These are phyloP conservation scores for Bacidia gigantensis DNA, from an alignment of 495 filamentous ascomycete genomes.

Conservation along the genomic window DNA sequence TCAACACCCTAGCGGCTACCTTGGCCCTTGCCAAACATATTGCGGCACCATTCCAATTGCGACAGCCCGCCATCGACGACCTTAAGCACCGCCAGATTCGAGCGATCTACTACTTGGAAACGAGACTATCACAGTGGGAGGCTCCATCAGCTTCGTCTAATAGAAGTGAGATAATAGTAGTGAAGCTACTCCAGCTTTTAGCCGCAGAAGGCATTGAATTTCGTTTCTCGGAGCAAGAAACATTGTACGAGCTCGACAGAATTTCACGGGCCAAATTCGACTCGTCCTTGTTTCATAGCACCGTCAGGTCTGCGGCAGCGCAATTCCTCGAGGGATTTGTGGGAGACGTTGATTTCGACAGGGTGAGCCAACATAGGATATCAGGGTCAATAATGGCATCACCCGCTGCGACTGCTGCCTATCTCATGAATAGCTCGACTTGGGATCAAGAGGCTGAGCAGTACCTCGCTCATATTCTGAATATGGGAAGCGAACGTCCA, in stretches of 20 bases:
- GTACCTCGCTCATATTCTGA: slow-evolving; percentile 15
- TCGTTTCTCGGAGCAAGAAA: slow-evolving; percentile 19
- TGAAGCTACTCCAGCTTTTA: slow-evolving; percentile 18
- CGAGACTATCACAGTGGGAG: slow-evolving; percentile 20
- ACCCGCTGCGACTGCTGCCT: slow-evolving; percentile 35
- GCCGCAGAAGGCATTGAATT: slow-evolving; percentile 11
- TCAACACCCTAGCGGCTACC: slow-evolving; percentile 25
- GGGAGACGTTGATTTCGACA: slow-evolving; percentile 31
- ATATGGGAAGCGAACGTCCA: slow-evolving; percentile 4
- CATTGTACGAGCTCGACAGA: slow-evolving; percentile 9
- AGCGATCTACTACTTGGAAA: slow-evolving; percentile 16
- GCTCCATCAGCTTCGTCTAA: slow-evolving; percentile 19
- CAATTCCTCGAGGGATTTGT: slow-evolving; percentile 29
- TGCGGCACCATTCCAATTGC: slow-evolving; percentile 3
- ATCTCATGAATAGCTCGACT: slow-evolving; percentile 23
- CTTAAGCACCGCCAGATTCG: slow-evolving; percentile 6
- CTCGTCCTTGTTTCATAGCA: slow-evolving; percentile 26
- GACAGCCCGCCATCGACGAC: not conserved
- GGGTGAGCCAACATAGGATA: slow-evolving; percentile 30
- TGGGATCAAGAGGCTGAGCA: slow-evolving; percentile 26
- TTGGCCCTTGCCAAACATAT: slow-evolving; percentile 20
- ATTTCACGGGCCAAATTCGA: slow-evolving; percentile 20
- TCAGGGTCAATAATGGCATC: slow-evolving; percentile 34
- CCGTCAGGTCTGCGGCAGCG: slow-evolving; percentile 22
- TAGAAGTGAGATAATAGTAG: slow-evolving; percentile 24